Base-by-base conservation (phyloP, 176 grass and related monocot species). In the Avena insularis region DNA sequence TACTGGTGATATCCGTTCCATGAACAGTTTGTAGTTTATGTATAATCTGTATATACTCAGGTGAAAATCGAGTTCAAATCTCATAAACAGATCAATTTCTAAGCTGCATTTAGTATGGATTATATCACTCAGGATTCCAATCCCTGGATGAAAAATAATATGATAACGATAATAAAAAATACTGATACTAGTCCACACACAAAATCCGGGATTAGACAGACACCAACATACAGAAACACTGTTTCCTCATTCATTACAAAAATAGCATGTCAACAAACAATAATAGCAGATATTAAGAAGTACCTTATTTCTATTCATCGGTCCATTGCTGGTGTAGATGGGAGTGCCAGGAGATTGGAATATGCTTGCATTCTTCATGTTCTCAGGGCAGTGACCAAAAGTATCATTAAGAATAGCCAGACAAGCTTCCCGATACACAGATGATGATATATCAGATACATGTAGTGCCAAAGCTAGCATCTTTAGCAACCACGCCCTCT, bases 401-500 rank as follows among this genome's bases (percentile, higher is more conserved):
- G 88, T 87, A 77, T 87, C 74, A 77, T 84, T 92, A 71, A 98
- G 88, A 91, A 98, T 96, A 86, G 90, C 83, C 68, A 98, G 9
- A 43, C 90, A 95, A 77, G 92, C 86, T 70, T 98, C 96, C 48
- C 87, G 82, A 70, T 95, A 91, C 62, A 90, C 67, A 46, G 96
- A 91, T 84, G 84, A 91, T 61, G 90, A 85, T 86, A 93, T 84
- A 88, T 98, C 96, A n/a, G 93, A 91, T 88, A 84, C 82, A 92
- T 98, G 96, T 49, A 98, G 86, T 86, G 93, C 96, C 79, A 98
- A 79, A 38, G 96, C 93, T 89, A 94, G 75, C 36, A 98, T 88
- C 87, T 98, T 98, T 76, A 98, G 60, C 77, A 98, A 84, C 93
- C 96, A 98, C 47, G 92, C 93, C 82, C 96, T 95, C 96, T 98